Conservation (phyloP, 2,329 filamentous ascomycete genomes). For the Dactylellina haptotyla region DNA sequence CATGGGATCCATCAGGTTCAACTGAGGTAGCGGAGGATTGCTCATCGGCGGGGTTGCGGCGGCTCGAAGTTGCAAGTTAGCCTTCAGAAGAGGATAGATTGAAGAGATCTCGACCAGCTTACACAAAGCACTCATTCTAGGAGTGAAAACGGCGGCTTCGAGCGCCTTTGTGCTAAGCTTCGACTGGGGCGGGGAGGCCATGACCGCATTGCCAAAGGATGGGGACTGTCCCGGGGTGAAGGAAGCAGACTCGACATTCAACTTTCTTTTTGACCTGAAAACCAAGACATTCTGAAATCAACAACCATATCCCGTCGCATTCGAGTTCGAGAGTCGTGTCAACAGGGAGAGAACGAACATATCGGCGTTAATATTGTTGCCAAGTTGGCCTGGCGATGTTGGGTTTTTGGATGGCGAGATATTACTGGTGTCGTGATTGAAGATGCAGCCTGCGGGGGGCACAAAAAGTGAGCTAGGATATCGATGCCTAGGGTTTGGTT, state of each 20-base stretch:
- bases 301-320: constrained; percentile 15
- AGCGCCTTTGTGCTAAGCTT: constrained; percentile 89
- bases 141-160: constrained; percentile 87
- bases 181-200: constrained; percentile 68
- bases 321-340: constrained; percentile 8
- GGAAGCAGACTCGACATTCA: constrained; percentile 95
- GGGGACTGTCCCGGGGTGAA: constrained; percentile 75
- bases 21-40: constrained; percentile 61
- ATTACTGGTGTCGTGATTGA: constrained; percentile 75
- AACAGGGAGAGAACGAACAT: constrained; percentile 44
- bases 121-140: constrained; percentile 66
- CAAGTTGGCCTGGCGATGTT: constrained; percentile 45
- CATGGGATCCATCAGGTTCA: constrained; percentile 49
- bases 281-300: constrained; percentile 30
- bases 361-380: constrained; percentile 43
- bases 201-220: constrained; percentile 48
- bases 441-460: constrained; percentile 72
- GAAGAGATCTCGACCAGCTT: constrained; percentile 58
- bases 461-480: no score
- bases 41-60: constrained; percentile 57
- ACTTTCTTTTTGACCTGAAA: constrained; percentile 71
- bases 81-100: no score
- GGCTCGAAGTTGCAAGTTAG: constrained; percentile 18
- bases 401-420: constrained; percentile 59
- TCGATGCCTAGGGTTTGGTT: no score